Conservation (phyloP, 2,329 filamentous ascomycete species). For the Monilinia vaccinii-corymbosi region DNA sequence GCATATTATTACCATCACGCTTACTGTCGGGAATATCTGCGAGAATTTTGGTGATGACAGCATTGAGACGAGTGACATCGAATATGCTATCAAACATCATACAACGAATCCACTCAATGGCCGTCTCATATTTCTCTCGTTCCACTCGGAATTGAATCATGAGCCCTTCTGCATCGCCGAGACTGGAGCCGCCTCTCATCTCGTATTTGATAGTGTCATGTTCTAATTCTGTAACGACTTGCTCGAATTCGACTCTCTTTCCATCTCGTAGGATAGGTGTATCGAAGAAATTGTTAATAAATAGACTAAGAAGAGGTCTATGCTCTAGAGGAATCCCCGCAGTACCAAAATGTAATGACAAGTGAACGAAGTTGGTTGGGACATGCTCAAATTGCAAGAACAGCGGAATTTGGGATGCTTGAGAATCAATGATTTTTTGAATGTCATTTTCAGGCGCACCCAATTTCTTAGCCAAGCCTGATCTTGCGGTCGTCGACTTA, state of each 20-base stretch:
- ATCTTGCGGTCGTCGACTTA: slow-evolving; percentile 72
- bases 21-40: slow-evolving; percentile 90
- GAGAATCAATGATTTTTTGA: slow-evolving; percentile 67
- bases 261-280: slow-evolving; percentile 74
- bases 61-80: slow-evolving; percentile 56
- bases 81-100: slow-evolving; percentile 87
- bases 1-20: slow-evolving; percentile 67
- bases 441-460: slow-evolving; percentile 59
- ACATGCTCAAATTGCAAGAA: slow-evolving; percentile 98
- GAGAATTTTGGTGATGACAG: slow-evolving; percentile 68
- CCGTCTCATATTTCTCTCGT: slow-evolving; percentile 72
- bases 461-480: slow-evolving; percentile 65
- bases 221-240: slow-evolving; percentile 85
- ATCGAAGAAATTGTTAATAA: slow-evolving; percentile 89
- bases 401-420: slow-evolving; percentile 55
- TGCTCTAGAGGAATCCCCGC: slow-evolving; percentile 67
- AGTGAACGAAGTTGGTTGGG: slow-evolving; percentile 82
- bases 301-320: slow-evolving; percentile 76
- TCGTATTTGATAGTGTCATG: slow-evolving; percentile 80
- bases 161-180: slow-evolving; percentile 76
- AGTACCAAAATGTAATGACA: slow-evolving; percentile 74
- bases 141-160: slow-evolving; percentile 79
- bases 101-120: slow-evolving; percentile 75
- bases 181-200: slow-evolving; percentile 56
- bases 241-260: slow-evolving; percentile 73